Conservation (phyloP, 164 flowering plant genomes). For the Nymphaea colorata region DNA sequence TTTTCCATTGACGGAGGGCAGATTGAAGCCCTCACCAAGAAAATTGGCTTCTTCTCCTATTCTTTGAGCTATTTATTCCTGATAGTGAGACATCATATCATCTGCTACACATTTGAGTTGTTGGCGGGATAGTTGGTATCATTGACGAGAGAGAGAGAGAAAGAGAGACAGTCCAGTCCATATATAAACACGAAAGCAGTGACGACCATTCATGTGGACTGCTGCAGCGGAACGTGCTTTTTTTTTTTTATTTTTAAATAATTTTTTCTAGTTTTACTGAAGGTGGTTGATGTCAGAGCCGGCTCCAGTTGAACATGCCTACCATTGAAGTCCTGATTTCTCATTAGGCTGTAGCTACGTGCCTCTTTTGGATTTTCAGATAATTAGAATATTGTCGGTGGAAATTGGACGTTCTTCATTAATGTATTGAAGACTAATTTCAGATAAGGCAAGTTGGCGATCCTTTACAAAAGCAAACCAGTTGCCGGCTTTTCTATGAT, state of each 20-base stretch:
- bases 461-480: neutral
- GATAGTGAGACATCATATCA: neutral
- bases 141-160: slow-evolving; percentile 3
- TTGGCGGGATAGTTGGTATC: neutral
- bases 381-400: neutral
- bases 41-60: neutral
- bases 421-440: neutral
- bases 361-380: neutral
- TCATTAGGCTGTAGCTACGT: neutral
- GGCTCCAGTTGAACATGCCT: slow-evolving; percentile 7
- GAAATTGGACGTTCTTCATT: neutral
- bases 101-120: neutral
- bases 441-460: neutral
- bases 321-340: slow-evolving; percentile 2
- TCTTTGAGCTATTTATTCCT: neutral
- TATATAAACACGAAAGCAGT: slow-evolving; percentile 1
- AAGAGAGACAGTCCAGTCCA: neutral
- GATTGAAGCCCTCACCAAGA: neutral
- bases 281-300: slow-evolving; percentile 7
- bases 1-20: neutral
- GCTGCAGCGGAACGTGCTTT: neutral
- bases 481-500: neutral
- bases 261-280: slow-evolving; percentile 6
- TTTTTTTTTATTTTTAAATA: neutral
- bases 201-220: slow-evolving; percentile 1